Evolutionary conservation across 2,329 filamentous ascomycete species (phyloP), one percentile per base, ranked within the genome.

Genomic region (Diaporthe citrichinensis): DNA sequence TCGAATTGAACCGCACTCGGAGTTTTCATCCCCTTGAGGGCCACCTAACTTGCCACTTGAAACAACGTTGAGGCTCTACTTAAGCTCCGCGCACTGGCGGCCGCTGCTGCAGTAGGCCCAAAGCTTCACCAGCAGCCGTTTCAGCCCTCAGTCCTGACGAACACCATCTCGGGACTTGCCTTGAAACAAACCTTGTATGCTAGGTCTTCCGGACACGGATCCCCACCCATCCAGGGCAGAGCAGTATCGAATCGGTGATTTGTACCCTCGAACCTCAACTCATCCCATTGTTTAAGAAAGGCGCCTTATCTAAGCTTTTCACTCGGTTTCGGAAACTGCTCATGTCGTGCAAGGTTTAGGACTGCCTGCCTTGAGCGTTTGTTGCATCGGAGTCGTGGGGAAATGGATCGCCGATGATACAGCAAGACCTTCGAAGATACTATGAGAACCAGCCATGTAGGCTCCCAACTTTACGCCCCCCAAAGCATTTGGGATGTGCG

Each of bases 81-180:
- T 69, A 69, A 69, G 65, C 65, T 69, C 49, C 28, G 65, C 49
- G 49, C 65, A 68, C 65, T 68, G 65, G 65, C 65, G 7, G 65
- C 44, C 3, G 15, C 31, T 14, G 65, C n/a, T 41, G 49, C 65
- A 69, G 4, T 41, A 41, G 49, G 34, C 15, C 65, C 65, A 41
- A 55, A 69, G 46, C 49, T 69, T 69, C 49, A 41, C 23, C 49
- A 41, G 65, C 49, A 41, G 49, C n/a, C 49, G 65, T 69, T 69
- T 69, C 65, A 68, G 65, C 46, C 65, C n/a, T 20, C 15, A 53
- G 34, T 51, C 34, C 46, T 68, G 65, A 39, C 46, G 65, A 53
- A 69, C 31, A n/a, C 49, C 65, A 69, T 69, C 46, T 69, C 49
- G 65, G 34, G 41, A 28, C 34, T 25, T 31, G 17, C 65, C 49